Evolutionary conservation across 306 rosid genomes (phyloP).

Genomic region (Mucuna pruriens): DNA sequence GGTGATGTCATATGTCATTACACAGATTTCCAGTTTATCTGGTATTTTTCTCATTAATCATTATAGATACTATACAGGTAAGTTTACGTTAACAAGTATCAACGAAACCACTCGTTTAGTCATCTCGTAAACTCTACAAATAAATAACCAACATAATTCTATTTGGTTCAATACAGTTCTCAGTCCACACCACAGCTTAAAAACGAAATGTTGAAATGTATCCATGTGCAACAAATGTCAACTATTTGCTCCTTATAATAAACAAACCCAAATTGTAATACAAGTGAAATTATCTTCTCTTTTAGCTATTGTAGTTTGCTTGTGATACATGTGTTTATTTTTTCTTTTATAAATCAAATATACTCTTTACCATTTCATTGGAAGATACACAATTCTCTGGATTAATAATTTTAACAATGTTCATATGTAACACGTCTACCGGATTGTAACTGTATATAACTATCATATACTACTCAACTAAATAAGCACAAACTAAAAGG

Average conservation of each 20-base stretch:
- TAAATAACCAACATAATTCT: neutral
- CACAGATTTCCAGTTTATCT: constrained; percentile 9
- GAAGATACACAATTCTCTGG: neutral
- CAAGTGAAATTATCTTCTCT: neutral
- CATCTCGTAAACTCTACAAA: neutral
- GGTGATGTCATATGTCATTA: neutral
- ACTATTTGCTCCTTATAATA: neutral
- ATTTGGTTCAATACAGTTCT: neutral
- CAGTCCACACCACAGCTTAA: too few species aligned
- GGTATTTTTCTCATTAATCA: neutral
- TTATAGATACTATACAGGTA: neutral
- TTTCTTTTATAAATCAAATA: constrained; percentile 11
- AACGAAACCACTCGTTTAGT: neutral
- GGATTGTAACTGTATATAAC: neutral
- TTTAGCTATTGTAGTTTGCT: neutral
- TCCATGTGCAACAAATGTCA: neutral
- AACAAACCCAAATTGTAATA: neutral
- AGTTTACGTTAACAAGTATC: neutral
- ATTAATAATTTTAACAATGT: neutral
- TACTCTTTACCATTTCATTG: neutral
- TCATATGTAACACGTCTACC: neutral
- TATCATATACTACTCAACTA: neutral
- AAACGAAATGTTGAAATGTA: neutral
- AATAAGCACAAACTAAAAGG: neutral
- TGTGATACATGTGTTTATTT: neutral